These are phyloP conservation scores for Silene conica DNA, from an alignment of 148 eudicot species.

Conservation along the genomic window DNA sequence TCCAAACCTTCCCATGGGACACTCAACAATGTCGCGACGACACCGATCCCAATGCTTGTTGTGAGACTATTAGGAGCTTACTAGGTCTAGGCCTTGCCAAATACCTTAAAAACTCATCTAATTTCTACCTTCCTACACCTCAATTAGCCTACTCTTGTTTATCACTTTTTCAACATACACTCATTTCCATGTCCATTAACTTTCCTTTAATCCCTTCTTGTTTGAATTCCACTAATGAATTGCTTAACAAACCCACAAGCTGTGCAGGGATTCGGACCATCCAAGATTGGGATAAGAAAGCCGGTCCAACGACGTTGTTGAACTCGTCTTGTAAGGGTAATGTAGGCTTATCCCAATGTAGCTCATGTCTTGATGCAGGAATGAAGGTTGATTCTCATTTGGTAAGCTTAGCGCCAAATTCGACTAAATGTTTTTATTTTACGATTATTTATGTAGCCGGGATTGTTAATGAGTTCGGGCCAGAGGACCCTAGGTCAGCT, in stretches of 20 bases:
- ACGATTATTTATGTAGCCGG: slow-evolving; percentile 56
- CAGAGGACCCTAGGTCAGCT: slow-evolving; percentile 34
- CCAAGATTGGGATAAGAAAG: slow-evolving; percentile 43
- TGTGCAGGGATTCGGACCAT: slow-evolving; percentile 51
- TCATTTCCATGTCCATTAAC: slow-evolving; percentile 20
- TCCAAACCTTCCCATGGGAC: slow-evolving; percentile 57
- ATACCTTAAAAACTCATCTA: slow-evolving; percentile 44
- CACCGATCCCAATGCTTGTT: slow-evolving; percentile 33
- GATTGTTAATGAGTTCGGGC: slow-evolving; percentile 47
- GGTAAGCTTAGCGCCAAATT: slow-evolving; percentile 40
- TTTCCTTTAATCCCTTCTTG: slow-evolving; percentile 32
- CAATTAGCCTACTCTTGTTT: slow-evolving; percentile 42
- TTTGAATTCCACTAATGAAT: slow-evolving; percentile 29
- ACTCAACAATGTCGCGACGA: slow-evolving; percentile 31
- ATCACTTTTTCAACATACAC: slow-evolving; percentile 25
- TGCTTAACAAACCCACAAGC: slow-evolving; percentile 30
- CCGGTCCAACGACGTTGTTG: slow-evolving; percentile 28
- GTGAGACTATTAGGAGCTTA: slow-evolving; percentile 50
- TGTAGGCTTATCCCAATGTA: slow-evolving; percentile 41
- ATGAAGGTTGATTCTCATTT: slow-evolving; percentile 39
- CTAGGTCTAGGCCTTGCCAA: slow-evolving; percentile 53
- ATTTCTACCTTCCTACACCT: slow-evolving; percentile 47
- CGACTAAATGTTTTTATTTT: slow-evolving; percentile 57
- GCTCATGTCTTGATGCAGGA: slow-evolving; percentile 59
- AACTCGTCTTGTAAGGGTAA: slow-evolving; percentile 49